Conservation (phyloP, 2,329 filamentous ascomycete species). For the Scleromitrula shiraiana region DNA sequence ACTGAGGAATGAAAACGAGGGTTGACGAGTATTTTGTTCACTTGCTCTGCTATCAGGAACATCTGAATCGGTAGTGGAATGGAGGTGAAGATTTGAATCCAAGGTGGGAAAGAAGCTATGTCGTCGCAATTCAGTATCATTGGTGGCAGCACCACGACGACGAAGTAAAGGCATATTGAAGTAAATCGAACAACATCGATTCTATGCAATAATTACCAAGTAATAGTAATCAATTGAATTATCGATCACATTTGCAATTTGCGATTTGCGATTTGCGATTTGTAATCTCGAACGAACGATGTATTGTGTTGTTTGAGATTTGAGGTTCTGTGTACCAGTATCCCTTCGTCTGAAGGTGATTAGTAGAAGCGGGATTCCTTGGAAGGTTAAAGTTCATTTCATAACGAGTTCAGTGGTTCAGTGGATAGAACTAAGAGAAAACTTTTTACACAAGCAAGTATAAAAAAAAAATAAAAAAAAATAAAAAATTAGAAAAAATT, state of each 20-base stretch:
- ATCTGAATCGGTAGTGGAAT: slow-evolving; percentile 10
- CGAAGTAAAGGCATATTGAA: slow-evolving; percentile 26
- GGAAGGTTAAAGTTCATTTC: slow-evolving; percentile 3
- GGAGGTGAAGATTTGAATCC: slow-evolving; percentile 13
- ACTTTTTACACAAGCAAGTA: neutral
- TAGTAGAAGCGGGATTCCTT: slow-evolving; percentile 1
- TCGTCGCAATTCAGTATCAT: slow-evolving; percentile 26
- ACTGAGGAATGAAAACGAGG: slow-evolving; percentile 20
- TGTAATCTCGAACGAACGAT: neutral
- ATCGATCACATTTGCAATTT: slow-evolving; percentile 3
- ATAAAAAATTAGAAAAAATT: neutral
- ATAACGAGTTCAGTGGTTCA: too few species aligned
- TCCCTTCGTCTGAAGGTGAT: slow-evolving; percentile 9
- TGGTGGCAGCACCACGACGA: slow-evolving; percentile 24
- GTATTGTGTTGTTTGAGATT: neutral
- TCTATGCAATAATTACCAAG: neutral
- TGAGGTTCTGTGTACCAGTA: slow-evolving; percentile 5
- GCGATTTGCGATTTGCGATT: too few species aligned
- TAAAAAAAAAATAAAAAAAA: neutral
- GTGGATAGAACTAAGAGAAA: slow-evolving; percentile 6
- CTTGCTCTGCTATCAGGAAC: slow-evolving; percentile 24
- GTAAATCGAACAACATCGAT: slow-evolving; percentile 8
- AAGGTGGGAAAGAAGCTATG: slow-evolving; percentile 25
- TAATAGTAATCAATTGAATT: neutral
- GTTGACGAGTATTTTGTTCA: slow-evolving; percentile 28